These are phyloP conservation scores for Biscutella laevigata DNA, from an alignment of 441 rosid species.

Conservation along the genomic window DNA sequence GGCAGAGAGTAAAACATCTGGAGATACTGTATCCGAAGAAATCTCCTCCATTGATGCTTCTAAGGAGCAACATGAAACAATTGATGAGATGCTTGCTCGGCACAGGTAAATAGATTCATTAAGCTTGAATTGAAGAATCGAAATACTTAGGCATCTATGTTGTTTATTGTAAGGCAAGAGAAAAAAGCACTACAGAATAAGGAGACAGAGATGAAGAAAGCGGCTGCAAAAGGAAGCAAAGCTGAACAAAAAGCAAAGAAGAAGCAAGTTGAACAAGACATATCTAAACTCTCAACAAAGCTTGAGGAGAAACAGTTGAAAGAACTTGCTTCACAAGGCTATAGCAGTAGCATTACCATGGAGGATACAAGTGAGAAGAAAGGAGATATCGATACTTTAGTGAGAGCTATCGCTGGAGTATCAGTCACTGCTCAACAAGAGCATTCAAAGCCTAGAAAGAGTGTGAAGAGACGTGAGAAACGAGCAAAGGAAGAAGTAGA, in stretches of 20 bases:
- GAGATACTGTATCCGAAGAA: too few species aligned
- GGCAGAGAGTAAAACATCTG: constrained; percentile 10
- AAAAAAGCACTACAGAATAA: constrained; percentile 54
- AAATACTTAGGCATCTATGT: too few species aligned
- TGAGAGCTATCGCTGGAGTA: constrained; percentile 83
- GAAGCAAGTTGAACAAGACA: constrained; percentile 76
- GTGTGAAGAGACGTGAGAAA: constrained; percentile 70
- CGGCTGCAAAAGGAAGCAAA: constrained; percentile 77
- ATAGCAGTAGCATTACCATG: constrained; percentile 21
- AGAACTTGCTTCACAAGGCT: constrained; percentile 76
- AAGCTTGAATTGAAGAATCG: background rate
- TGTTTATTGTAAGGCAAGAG: constrained; percentile 68
- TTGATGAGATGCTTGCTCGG: constrained; percentile 29
- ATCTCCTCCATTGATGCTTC: constrained; percentile 11
- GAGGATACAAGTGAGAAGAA: constrained; percentile 36
- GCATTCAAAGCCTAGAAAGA: constrained; percentile 57
- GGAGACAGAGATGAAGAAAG: constrained; percentile 61
- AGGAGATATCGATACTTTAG: constrained; percentile 56
- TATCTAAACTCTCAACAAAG: constrained; percentile 54
- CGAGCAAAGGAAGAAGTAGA: constrained; percentile 87
- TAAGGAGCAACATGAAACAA: constrained; percentile 13
- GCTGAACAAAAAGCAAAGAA: constrained; percentile 82
- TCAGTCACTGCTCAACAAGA: constrained; percentile 52
- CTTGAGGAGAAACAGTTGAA: constrained; percentile 67
- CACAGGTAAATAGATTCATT: too few species aligned